phyloP scores from a whole-genome alignment of 352 stramenopile species.

The Globisporangium sylvaticum region DNA sequence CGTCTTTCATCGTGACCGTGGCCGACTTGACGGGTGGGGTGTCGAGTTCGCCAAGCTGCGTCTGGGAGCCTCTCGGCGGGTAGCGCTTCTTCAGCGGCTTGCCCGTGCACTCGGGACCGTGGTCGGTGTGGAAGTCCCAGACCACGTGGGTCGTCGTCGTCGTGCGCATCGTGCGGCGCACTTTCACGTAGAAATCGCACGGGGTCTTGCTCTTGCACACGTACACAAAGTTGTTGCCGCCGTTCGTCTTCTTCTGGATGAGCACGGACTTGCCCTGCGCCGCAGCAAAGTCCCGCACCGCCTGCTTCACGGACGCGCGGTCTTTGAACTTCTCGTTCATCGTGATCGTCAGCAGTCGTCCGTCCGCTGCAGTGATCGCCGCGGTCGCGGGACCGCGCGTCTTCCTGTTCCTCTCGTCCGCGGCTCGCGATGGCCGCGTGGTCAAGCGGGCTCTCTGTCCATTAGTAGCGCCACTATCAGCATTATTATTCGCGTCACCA shows the following conservation, averaged over 20 bases:
- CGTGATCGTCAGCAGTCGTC: neutral
- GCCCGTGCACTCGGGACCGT: constrained; percentile 31
- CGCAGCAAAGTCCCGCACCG: constrained; percentile 38
- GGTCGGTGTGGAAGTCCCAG: constrained; percentile 25
- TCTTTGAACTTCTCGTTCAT: constrained; percentile 32
- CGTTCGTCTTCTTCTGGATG: constrained; percentile 34
- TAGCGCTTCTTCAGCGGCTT: constrained; percentile 12
- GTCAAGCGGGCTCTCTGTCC: neutral
- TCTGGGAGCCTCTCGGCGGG: neutral
- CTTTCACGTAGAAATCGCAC: constrained; percentile 40
- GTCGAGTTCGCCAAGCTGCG: neutral
- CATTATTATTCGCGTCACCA: neutral
- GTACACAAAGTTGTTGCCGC: constrained; percentile 50
- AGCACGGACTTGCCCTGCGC: constrained; percentile 34
- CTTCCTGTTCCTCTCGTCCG: neutral
- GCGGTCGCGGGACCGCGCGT: neutral
- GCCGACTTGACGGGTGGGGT: neutral
- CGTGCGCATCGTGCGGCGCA: constrained; percentile 16
- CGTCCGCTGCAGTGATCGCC: neutral
- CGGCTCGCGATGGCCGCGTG: neutral
- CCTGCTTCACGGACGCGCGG: constrained; percentile 31
- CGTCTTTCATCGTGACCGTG: constrained; percentile 17
- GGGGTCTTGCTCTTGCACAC: constrained; percentile 39
- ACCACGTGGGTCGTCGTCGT: constrained; percentile 5
- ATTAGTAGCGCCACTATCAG: neutral